Evolutionary conservation across 371 early-diverging fungal genomes (phyloP).

Genomic region (Circinella umbellata): DNA sequence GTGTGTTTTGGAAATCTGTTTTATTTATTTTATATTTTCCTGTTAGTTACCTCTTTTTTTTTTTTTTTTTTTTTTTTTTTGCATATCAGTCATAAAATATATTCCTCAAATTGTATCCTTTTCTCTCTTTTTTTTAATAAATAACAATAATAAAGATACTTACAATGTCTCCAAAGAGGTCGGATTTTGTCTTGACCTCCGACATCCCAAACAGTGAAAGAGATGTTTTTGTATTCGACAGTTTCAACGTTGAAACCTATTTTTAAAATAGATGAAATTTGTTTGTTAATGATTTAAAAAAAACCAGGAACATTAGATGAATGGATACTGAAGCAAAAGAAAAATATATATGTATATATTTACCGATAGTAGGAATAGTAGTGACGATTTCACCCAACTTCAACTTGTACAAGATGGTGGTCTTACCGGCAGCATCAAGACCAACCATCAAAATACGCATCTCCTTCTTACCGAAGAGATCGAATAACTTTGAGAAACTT

Average conservation of each 20-base stretch:
- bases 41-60: slow-evolving; percentile 5
- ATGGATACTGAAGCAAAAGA: not conserved
- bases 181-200: slow-evolving; percentile 79
- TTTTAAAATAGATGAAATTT: not conserved
- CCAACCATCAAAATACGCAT: slow-evolving; percentile 98
- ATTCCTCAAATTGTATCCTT: not conserved
- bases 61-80: not conserved
- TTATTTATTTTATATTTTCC: slow-evolving; percentile 7
- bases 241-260: slow-evolving; percentile 93
- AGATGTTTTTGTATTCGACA: slow-evolving; percentile 96
- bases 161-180: slow-evolving; percentile 60
- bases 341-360: slow-evolving; percentile 1
- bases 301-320: not conserved
- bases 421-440: slow-evolving; percentile 98
- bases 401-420: slow-evolving; percentile 91
- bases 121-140: not conserved
- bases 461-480: slow-evolving; percentile 83
- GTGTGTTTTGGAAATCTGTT: slow-evolving; percentile 90
- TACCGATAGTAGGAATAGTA: slow-evolving; percentile 90
- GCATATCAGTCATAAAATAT: not conserved
- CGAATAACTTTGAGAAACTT: slow-evolving; percentile 46
- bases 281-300: not conserved
- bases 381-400: slow-evolving; percentile 95
- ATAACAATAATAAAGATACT: slow-evolving; percentile 15
- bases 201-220: slow-evolving; percentile 97